A percentile compares a stretch with the other conserved stretches of the same genome.
These are phyloP conservation scores for Plantago coronopus DNA, from an alignment of 305 asterid species.

Conservation along the genomic window DNA sequence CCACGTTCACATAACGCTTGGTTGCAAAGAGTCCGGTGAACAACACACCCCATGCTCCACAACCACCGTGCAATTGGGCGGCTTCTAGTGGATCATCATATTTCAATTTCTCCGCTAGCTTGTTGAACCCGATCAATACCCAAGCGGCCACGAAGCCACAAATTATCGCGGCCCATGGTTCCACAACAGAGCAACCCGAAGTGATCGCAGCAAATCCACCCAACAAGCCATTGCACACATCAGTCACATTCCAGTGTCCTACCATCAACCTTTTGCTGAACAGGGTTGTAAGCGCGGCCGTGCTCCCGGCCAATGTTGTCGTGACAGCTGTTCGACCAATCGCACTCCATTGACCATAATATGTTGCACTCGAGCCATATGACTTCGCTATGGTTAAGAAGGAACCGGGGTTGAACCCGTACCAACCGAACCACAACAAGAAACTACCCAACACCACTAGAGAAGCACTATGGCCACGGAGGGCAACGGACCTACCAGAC, in stretches of 20 bases:
- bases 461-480: constrained; percentile 43
- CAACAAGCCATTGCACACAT: constrained; percentile 40
- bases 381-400: constrained; percentile 33
- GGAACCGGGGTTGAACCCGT: constrained; percentile 47
- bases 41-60: constrained; percentile 39
- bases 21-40: constrained; percentile 39
- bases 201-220: constrained; percentile 47
- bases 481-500: constrained; percentile 31
- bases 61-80: constrained; percentile 43
- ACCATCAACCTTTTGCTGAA: constrained; percentile 36
- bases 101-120: constrained; percentile 35
- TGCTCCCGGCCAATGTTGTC: constrained; percentile 39
- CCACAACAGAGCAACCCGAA: constrained; percentile 36
- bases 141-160: constrained; percentile 41
- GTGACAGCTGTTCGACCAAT: constrained; percentile 44
- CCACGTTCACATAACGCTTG: constrained; percentile 32
- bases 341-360: constrained; percentile 44
- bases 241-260: constrained; percentile 43
- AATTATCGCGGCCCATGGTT: constrained; percentile 43
- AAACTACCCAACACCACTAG: constrained; percentile 37
- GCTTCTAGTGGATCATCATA: constrained; percentile 44
- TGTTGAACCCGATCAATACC: constrained; percentile 46
- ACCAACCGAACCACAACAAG: constrained; percentile 45
- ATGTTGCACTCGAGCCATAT: constrained; percentile 25
- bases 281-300: constrained; percentile 37